Evolutionary conservation across 176 grass and related monocot species (phyloP), one percentile per base, ranked within the genome.

Genomic region (Aegilops umbellulata): DNA sequence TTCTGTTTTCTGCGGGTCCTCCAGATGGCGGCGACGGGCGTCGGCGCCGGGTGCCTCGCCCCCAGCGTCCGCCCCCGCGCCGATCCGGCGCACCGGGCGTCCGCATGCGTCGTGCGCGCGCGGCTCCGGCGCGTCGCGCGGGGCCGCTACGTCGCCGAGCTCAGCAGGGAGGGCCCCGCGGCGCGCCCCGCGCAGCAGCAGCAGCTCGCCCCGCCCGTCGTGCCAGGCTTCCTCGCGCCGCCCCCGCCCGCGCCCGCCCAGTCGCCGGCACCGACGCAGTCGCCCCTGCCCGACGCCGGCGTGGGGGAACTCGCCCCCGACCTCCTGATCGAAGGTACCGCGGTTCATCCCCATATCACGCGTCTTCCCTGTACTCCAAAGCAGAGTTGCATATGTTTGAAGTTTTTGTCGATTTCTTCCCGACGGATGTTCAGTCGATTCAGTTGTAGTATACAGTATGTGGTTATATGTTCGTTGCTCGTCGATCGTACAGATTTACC

Each of bases 81-180:
- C 65, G 49, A 64, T 22, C 39, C 26, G 57, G 64, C 60, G n/a
- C n/a, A n/a, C 16, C 53, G 53, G 19, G 53, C 17, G 35, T 31
- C 65, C 23, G 22, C 73, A 5, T 9, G 5, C 41, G 3, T 29
- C 15, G 9, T 38, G 16, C 57, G 22, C 32, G 46, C 60, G 60
- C 69, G 65, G 29, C 84, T 67, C 57, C 60, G 17, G 67, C 76
- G 41, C 24, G 3, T 66, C 0, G 72, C 65, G 44, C 25, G 7
- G 75, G 66, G 77, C 16, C 49, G 63, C 13, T 91, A 86, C 86
- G 82, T 88, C n/a, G 90, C 82, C 23, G 90, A 91, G 86, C 69
- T 87, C 9, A 91, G 82, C 86, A 85, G 77, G 82, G 86, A 85
- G 39, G 60, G 69, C 2, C 71, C 78, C 17, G 57, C 78, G 16